These are phyloP conservation scores for Corylus avellana DNA, from an alignment of 306 rosid species.

Conservation along the genomic window DNA sequence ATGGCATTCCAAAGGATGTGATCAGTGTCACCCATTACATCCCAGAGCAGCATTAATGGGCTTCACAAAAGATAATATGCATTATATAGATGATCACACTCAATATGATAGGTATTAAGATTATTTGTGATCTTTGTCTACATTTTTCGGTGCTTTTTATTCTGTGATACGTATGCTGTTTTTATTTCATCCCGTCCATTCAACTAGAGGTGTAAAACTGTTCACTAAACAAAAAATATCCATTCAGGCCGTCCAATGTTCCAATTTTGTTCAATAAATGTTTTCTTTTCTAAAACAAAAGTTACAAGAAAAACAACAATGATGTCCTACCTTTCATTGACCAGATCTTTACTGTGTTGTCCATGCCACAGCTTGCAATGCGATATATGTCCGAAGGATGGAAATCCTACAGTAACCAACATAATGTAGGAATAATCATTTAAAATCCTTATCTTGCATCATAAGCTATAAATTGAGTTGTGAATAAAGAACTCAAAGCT, in stretches of 20 bases:
- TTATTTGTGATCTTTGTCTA: background rate
- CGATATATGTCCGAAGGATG: conserved; percentile 86
- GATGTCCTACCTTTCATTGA: conserved; percentile 78
- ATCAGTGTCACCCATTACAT: background rate
- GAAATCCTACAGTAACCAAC: conserved; percentile 63
- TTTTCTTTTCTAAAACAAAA: background rate
- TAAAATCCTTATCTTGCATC: conserved; percentile 7
- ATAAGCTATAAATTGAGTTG: background rate
- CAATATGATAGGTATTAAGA: background rate
- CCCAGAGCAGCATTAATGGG: background rate
- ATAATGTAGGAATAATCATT: conserved; percentile 19
- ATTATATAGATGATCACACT: background rate
- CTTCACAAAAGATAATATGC: background rate
- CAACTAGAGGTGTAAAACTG: background rate
- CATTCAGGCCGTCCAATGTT: background rate
- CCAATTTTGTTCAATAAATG: background rate
- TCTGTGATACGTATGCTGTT: background rate
- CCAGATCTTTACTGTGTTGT: conserved; percentile 96
- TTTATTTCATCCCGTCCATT: background rate
- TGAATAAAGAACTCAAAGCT: background rate
- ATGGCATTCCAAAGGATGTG: background rate
- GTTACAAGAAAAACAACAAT: background rate
- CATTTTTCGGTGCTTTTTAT: background rate
- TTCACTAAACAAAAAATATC: background rate
- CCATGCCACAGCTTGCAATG: conserved; percentile 97